phyloP scores from a whole-genome alignment of 148 eudicot genomes.

The Cornus controversa region DNA sequence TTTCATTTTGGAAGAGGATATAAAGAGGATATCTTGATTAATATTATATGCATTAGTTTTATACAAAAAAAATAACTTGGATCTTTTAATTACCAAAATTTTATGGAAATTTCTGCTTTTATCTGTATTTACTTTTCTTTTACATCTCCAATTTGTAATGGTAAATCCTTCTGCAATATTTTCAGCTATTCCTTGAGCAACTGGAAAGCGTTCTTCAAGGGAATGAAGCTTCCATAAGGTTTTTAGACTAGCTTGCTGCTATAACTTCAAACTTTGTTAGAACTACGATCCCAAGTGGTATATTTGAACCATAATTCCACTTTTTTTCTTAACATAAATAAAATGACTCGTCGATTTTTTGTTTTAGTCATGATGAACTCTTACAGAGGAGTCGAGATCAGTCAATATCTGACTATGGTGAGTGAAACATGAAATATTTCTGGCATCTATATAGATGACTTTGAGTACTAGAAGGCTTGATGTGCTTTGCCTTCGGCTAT shows the following conservation, averaged over 20 bases:
- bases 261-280: background rate
- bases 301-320: background rate
- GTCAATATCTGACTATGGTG: conserved; percentile 88
- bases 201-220: conserved; percentile 81
- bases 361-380: conserved; percentile 79
- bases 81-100: background rate
- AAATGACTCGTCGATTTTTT: conserved; percentile 12
- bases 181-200: conserved; percentile 91
- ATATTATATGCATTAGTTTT: background rate
- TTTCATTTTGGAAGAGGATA: background rate
- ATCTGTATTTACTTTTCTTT: conserved; percentile 7
- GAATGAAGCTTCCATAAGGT: conserved; percentile 67
- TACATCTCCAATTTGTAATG: conserved; percentile 6
- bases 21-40: background rate
- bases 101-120: background rate
- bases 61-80: background rate
- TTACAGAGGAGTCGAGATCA: conserved; percentile 84
- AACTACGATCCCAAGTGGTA: background rate
- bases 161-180: conserved; percentile 13
- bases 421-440: conserved; percentile 24
- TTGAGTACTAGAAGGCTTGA: conserved; percentile 2
- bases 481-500: conserved; percentile 7
- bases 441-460: background rate
- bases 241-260: conserved; percentile 7
- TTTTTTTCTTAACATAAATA: background rate